Percentiles rank a stretch among this genome's conserved stretches.
Evolutionary conservation across 2,329 filamentous ascomycete genomes (phyloP).

Genomic region (Aureobasidium sp.): DNA sequence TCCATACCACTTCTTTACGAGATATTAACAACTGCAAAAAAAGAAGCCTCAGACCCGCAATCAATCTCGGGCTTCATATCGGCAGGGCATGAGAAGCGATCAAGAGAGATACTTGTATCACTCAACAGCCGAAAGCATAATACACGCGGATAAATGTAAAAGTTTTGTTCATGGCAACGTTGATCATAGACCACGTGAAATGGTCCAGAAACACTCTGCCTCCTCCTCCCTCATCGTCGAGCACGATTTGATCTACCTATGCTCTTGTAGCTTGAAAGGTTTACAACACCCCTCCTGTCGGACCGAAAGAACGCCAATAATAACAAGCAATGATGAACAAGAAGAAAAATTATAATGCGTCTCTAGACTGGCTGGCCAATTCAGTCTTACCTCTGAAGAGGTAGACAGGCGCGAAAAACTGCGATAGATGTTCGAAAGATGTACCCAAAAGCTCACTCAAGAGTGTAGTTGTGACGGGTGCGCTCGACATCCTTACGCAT

Average conservation of each 20-base stretch:
- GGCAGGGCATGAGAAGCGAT: neutral
- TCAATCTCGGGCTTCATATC: neutral
- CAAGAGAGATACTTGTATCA: neutral
- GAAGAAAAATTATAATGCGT: neutral
- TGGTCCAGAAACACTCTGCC: neutral
- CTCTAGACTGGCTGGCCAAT: neutral
- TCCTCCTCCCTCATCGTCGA: neutral
- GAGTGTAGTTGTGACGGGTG: slow-evolving; percentile 73
- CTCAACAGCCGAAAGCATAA: neutral
- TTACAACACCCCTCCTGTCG: neutral
- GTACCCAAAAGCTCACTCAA: neutral
- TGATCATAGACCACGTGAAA: neutral
- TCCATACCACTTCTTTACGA: neutral
- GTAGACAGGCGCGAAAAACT: neutral
- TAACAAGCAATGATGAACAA: neutral
- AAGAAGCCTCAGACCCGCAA: neutral
- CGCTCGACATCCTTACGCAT: slow-evolving; percentile 89
- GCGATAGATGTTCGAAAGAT: neutral
- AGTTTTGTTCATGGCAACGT: neutral
- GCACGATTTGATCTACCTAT: neutral
- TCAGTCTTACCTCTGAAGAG: neutral
- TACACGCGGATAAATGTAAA: neutral
- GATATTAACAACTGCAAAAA: neutral
- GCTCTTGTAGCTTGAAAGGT: neutral
- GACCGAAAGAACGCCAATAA: neutral